Evolutionary conservation across 2,329 filamentous ascomycete species (phyloP), one percentile per base, ranked within the genome.

Genomic region (Diaporthe helianthi): DNA sequence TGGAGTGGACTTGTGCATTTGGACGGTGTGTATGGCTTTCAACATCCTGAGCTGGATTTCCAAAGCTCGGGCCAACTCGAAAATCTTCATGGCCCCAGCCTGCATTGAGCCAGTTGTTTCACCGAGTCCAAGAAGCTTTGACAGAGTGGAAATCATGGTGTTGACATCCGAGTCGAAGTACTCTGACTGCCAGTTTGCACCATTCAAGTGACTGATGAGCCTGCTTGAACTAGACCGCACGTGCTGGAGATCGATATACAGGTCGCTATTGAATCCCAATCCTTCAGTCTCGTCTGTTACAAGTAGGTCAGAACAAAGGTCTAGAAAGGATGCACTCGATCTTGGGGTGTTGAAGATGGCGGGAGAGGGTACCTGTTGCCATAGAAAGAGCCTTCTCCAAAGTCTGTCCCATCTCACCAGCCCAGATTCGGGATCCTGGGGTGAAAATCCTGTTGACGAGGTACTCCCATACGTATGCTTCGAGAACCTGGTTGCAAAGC

Each of bases 181-280:
- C 17, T 65, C n/a, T 5, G 15, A 12, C 4, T 17, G 46, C 2
- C 51, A 53, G 7, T 31, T 13, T 1, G 8, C 54, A 3, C 41
- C 24, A 19, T 4, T 19, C 10, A 68, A 19, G 22, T 13, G 55
- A 22, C 19, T 22, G 12, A 71, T 33, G 38, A 75, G 31, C 24
- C 72, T 54, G 10, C 54, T 55, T 0, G 69, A 72, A 22, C 52
- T 70, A 1, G 70, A 54, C 12, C 70, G 70, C 71, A 64, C 72
- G 13, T 71, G 41, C 12, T 74, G 72, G 19, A 61, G 67, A 19
- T 69, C 55, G 0, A 49, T 36, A 0, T 71, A 31, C 10, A 64
- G 26, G 19, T 53, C 36, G 24, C 10, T n/a, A 2, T 26, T 29
- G 33, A 52, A 38, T n/a, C n/a, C 4, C 47, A 41, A 3, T 12